Conservation (phyloP, 2,329 filamentous ascomycete genomes). For the Colletotrichum caudatum region DNA sequence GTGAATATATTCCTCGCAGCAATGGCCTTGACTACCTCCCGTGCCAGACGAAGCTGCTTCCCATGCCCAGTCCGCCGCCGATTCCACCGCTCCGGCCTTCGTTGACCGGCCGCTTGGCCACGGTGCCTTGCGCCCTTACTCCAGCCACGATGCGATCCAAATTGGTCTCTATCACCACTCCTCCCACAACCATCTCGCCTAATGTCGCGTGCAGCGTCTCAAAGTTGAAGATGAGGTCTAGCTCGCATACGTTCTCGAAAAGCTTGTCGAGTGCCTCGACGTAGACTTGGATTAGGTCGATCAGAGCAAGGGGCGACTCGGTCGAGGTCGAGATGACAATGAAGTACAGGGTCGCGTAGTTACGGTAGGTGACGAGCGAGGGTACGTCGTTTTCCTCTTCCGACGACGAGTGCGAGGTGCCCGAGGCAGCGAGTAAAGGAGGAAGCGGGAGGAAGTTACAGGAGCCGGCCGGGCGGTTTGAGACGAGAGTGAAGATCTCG, state of each 20-base stretch:
- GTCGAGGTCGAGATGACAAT: constrained; percentile 97
- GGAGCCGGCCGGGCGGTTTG: constrained; percentile 88
- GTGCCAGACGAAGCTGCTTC: constrained; percentile 69
- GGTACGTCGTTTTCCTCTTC: constrained; percentile 88
- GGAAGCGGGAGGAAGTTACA: constrained; percentile 95
- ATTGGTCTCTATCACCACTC: constrained; percentile 93
- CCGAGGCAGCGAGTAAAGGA: constrained; percentile 71
- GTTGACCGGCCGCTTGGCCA: constrained; percentile 83
- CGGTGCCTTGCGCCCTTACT: constrained; percentile 80
- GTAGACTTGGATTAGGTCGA: constrained; percentile 98
- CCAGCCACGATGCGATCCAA: constrained; percentile 89
- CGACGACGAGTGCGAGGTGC: constrained; percentile 73
- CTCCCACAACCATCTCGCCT: constrained; percentile 94
- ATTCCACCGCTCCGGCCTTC: constrained; percentile 66
- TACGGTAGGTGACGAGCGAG: constrained; percentile 95
- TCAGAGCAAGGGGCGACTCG: constrained; percentile 92
- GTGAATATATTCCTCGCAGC: constrained; percentile 30
- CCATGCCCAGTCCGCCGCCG: constrained; percentile 66
- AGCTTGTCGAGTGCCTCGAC: constrained; percentile 94
- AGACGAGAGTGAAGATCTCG: constrained; percentile 96
- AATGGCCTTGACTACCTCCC: constrained; percentile 48
- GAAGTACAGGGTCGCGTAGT: constrained; percentile 98
- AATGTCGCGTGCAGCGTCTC: constrained; percentile 94
- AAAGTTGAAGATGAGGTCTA: constrained; percentile 99
- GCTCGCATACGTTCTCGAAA: constrained; percentile 98